Base-by-base conservation (phyloP, 768 basidiomycete species). In the Neoboletus magnificus region DNA sequence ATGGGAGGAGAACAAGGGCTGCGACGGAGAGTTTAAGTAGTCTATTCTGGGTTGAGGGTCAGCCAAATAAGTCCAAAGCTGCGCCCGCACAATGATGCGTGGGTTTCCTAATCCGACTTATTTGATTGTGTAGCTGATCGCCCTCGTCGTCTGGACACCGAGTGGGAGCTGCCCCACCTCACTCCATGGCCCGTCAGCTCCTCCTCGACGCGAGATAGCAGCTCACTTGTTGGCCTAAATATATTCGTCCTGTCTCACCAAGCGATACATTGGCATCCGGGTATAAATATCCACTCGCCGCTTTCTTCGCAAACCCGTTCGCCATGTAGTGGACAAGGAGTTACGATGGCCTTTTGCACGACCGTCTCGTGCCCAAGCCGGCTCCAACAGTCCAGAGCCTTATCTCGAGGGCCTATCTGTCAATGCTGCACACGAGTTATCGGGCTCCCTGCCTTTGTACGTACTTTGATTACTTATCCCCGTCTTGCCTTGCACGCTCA, bases 31-130 rank as follows among this genome's bases (percentile, higher is more conserved):
- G 60, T 64, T 73, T 73, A 71, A 73, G 70, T 71, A 71, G 59
- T 57, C 43, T 13, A 50, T 57, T 53, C 48, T 64, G 70, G 70
- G 70, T 59, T 57, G 52, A 71, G 70, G 70, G 69, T 55, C 22
- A 6, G n/a, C 59, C 70, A 71, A 73, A 73, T 29, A 71, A 50
- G n/a, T 25, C 45, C 66, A 71, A 71, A 70, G 11, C 25, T 37
- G 48, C 53, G 59, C 55, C 51, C 39, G 52, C 5, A 48, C 46
- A 33, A 47, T 33, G 46, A 35, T 25, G 41, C 39, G 39, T 29
- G 12, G 32, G n/a, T 25, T 54, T 54, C 53, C 59, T 47, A 37
- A 58, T 58, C 23, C 11, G 55, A 30, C 9, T 2, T 35, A 60
- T 58, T 56, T 56, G 41, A 49, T 49, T 13, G 48, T 12, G 16